Conservation (phyloP, 2,329 filamentous ascomycete genomes). For the Ceratocystis papillata region DNA sequence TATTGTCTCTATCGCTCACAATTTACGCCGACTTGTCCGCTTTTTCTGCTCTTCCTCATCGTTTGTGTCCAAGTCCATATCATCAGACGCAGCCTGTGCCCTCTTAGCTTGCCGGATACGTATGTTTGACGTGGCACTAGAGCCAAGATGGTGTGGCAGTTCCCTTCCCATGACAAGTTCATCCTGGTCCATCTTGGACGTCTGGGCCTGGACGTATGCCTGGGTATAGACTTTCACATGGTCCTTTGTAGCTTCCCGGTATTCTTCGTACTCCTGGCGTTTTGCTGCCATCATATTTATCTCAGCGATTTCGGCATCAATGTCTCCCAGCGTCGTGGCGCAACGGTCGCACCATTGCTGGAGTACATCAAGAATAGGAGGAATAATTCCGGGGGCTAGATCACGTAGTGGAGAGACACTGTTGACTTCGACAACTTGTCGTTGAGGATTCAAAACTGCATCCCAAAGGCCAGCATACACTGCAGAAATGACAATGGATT, state of each 20-base stretch:
- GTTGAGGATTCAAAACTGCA: constrained; percentile 71
- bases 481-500: constrained; percentile 74
- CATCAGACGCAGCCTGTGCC: constrained; percentile 36
- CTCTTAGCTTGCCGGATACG: constrained; percentile 20
- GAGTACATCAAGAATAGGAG: constrained; percentile 56
- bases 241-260: background rate
- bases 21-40: constrained; percentile 44
- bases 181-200: background rate
- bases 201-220: background rate
- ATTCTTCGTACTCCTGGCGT: constrained; percentile 26
- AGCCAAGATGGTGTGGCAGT: constrained; percentile 9
- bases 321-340: constrained; percentile 56
- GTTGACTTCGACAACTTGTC: constrained; percentile 63
- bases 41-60: constrained; percentile 41
- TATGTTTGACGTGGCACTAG: constrained; percentile 5
- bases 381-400: constrained; percentile 61
- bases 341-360: constrained; percentile 71
- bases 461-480: constrained; percentile 76
- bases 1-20: constrained; percentile 31
- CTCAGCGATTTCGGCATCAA: constrained; percentile 60
- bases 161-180: background rate
- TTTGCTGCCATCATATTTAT: constrained; percentile 27
- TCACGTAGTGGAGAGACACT: constrained; percentile 80
- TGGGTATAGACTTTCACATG: background rate
- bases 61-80: constrained; percentile 47